Conservation (phyloP, 768 basidiomycete species). For the Hypsizygus marmoreus region DNA sequence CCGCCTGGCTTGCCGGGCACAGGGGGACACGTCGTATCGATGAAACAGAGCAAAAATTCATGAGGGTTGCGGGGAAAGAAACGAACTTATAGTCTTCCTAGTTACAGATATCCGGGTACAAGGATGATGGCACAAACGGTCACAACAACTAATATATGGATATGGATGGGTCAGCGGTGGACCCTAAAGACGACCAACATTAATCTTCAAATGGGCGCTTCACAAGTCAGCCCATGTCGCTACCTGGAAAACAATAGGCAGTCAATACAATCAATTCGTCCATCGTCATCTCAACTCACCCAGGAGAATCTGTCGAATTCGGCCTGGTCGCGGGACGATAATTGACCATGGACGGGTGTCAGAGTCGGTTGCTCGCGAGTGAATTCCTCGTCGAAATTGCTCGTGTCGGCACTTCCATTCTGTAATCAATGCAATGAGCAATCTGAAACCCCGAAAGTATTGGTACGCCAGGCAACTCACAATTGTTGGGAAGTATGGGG, state of each 20-base stretch:
- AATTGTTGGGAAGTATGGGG: slow-evolving; percentile 96
- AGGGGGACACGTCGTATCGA: slow-evolving; percentile 62
- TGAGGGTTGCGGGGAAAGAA: slow-evolving; percentile 11
- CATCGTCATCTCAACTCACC: slow-evolving; percentile 45
- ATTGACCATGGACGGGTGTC: slow-evolving; percentile 94
- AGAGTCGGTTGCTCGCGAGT: slow-evolving; percentile 95
- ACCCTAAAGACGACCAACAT: slow-evolving; percentile 22
- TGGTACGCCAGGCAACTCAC: slow-evolving; percentile 56
- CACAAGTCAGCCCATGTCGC: slow-evolving; percentile 64
- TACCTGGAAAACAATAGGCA: slow-evolving; percentile 29
- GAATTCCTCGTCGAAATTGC: slow-evolving; percentile 97
- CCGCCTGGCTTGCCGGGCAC: slow-evolving; percentile 63
- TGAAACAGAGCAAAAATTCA: slow-evolving; percentile 22
- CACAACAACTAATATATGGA: slow-evolving; percentile 22
- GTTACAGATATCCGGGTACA: slow-evolving; percentile 42
- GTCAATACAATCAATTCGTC: background rate
- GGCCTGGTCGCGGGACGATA: slow-evolving; percentile 86
- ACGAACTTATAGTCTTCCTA: slow-evolving; percentile 18
- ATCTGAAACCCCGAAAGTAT: background rate
- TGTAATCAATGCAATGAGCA: slow-evolving; percentile 27
- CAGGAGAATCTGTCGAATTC: slow-evolving; percentile 99
- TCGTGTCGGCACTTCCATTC: slow-evolving; percentile 86
- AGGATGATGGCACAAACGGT: slow-evolving; percentile 17
- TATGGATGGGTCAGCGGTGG: slow-evolving; percentile 19
- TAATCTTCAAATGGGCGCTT: slow-evolving; percentile 29